Conservation (phyloP, 805 yeast species). For the Zygosaccharomyces rouxii region DNA sequence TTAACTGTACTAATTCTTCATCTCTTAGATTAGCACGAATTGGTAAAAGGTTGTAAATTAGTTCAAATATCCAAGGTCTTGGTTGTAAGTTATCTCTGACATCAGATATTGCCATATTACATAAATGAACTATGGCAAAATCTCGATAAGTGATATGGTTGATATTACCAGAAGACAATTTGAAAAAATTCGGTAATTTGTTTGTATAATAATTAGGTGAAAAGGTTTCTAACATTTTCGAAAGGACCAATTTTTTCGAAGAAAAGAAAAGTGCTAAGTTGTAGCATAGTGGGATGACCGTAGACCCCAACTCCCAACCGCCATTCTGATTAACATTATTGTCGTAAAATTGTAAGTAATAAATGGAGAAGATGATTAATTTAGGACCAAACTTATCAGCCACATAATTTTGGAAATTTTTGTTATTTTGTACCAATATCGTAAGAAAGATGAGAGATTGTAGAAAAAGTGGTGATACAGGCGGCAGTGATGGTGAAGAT, state of each 20-base stretch:
- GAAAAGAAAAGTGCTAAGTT: constrained; percentile 50
- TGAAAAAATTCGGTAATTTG: constrained; percentile 50
- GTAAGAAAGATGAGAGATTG: constrained; percentile 64
- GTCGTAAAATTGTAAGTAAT: constrained; percentile 49
- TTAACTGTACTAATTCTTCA: constrained; percentile 21
- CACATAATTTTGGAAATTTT: constrained; percentile 44
- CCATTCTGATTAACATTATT: constrained; percentile 1
- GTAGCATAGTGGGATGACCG: constrained; percentile 46
- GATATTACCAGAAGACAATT: constrained; percentile 38
- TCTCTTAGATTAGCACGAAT: constrained; percentile 25
- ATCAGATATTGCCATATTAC: constrained; percentile 39
- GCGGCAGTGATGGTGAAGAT: constrained; percentile 26
- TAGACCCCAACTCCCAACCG: constrained; percentile 16
- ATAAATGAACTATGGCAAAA: constrained; percentile 52
- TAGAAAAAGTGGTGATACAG: constrained; percentile 46
- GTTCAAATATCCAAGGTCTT: constrained; percentile 49
- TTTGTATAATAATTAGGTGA: constrained; percentile 41
- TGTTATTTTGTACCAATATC: constrained; percentile 75
- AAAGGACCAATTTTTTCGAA: constrained; percentile 38
- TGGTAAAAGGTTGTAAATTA: constrained; percentile 58
- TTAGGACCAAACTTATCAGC: constrained; percentile 48
- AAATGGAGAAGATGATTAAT: constrained; percentile 50
- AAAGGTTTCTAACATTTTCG: constrained; percentile 44
- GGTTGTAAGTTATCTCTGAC: constrained; percentile 33
- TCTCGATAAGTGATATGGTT: constrained; percentile 55